phyloP scores from a whole-genome alignment of 805 yeast species.

The Candida dajiaensis region DNA sequence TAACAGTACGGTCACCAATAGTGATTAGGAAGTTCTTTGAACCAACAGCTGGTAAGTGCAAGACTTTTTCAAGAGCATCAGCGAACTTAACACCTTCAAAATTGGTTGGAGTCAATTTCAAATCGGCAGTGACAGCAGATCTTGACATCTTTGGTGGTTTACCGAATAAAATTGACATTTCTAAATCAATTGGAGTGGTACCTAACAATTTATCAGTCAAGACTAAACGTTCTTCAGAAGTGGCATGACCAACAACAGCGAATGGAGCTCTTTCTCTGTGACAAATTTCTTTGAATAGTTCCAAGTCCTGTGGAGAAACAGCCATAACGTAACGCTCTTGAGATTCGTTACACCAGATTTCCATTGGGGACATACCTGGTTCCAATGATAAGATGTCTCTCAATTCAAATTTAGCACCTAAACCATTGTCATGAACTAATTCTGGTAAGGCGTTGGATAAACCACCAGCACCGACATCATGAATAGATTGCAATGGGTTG shows the following conservation, averaged over 20 bases:
- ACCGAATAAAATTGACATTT: slow-evolving; percentile 92
- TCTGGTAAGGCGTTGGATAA: slow-evolving; percentile 96
- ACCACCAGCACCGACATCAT: slow-evolving; percentile 99
- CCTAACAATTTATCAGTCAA: slow-evolving; percentile 73
- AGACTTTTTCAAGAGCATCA: slow-evolving; percentile 76
- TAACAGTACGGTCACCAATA: slow-evolving; percentile 97
- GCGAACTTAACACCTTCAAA: slow-evolving; percentile 35
- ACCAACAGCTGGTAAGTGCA: slow-evolving; percentile 89
- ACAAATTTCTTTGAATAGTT: slow-evolving; percentile 71
- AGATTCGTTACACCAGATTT: slow-evolving; percentile 99
- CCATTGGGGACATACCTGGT: slow-evolving; percentile 99
- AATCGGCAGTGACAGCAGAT: slow-evolving; percentile 55
- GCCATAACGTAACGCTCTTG: slow-evolving; percentile 97
- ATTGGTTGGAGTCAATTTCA: slow-evolving; percentile 37
- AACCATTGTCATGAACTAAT: slow-evolving; percentile 91
- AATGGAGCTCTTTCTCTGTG: slow-evolving; percentile 93
- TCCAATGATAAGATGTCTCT: slow-evolving; percentile 87
- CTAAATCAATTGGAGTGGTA: slow-evolving; percentile 90
- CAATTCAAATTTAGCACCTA: slow-evolving; percentile 90
- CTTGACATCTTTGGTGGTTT: slow-evolving; percentile 96
- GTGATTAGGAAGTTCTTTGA: slow-evolving; percentile 92
- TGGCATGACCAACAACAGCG: slow-evolving; percentile 94
- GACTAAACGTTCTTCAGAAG: slow-evolving; percentile 74
- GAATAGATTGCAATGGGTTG: slow-evolving; percentile 89
- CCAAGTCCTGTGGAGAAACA: slow-evolving; percentile 73